Evolutionary conservation across 768 basidiomycete genomes (phyloP), one percentile per base, ranked within the genome.

Genomic region (Epithele typhae): DNA sequence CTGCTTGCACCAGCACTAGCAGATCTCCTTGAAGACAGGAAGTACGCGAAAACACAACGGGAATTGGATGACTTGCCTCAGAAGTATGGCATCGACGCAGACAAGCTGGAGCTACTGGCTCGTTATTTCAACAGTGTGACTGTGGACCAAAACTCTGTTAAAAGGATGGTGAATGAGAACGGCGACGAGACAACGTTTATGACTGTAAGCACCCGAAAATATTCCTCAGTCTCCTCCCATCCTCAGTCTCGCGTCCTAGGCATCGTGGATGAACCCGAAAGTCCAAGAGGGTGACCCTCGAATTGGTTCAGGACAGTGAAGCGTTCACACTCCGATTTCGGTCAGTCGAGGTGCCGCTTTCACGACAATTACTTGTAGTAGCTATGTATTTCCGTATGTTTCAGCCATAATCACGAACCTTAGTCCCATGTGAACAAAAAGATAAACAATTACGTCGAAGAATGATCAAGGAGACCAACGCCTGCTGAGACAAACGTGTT

Each of bases 101-200:
- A 62, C 18, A 74, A 71, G 49, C 52, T 91, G 25, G 72, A 78
- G 40, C 69, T 62, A 17, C 56, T 92, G 17, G 68, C 76, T 23
- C 67, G 69, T 46, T 72, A 73, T 59, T 75, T 91, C 59, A 87
- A 71, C 56, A 79, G 75, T 38, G 84, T 87, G 12, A 85, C 80
- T 60, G 68, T 85, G 5, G 71, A 75, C 38, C 66, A 69, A 43
- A 67, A 64, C 2, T 71, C 73, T 10, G 68, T 69, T 17, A 67
- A 70, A 23, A 69, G 69, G 52, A 68, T 61, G 11, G 65, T 69
- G 18, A 72, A 69, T n/a, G 70, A 76, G 47, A 72, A 79, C 15
- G 85, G 84, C 2, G 73, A 79, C 41, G 82, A 82, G 54, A 68
- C 59, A 33, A 53, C 73, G 11, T 72, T 71, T 24, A 75, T 72